Conservation (phyloP, 495 filamentous ascomycete genomes). For the Aspergillus olivimuriae region DNA sequence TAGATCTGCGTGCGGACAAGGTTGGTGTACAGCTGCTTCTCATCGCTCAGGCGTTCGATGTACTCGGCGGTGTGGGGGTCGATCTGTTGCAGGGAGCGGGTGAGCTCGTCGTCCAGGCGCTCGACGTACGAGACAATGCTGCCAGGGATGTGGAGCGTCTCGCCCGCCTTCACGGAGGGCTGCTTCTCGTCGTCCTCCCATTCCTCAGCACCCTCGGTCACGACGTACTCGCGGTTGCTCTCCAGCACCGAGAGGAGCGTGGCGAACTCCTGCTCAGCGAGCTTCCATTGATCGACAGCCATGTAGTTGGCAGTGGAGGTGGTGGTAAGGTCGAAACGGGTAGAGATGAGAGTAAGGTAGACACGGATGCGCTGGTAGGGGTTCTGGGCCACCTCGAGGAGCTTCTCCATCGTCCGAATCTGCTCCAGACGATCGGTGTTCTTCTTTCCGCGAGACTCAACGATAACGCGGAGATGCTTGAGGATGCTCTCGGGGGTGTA, state of each 20-base stretch:
- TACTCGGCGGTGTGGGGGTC: constrained; percentile 99
- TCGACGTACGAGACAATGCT: constrained; percentile 93
- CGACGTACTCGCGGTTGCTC: constrained; percentile 65
- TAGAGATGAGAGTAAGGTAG: constrained; percentile 85
- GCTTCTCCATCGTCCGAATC: constrained; percentile 94
- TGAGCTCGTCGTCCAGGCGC: constrained; percentile 95
- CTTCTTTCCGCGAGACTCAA: constrained; percentile 96
- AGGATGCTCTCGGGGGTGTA: constrained; percentile 97
- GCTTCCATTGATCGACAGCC: constrained; percentile 95
- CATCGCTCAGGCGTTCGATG: constrained; percentile 88
- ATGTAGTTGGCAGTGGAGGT: constrained; percentile 74
- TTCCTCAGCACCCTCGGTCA: constrained; percentile 88
- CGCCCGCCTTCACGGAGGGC: constrained; percentile 60
- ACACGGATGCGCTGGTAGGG: constrained; percentile 95
- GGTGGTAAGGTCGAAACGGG: constrained; percentile 86
- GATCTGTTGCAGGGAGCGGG: constrained; percentile 88
- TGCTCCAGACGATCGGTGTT: constrained; percentile 94
- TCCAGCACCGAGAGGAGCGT: constrained; percentile 75
- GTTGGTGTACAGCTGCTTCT: constrained; percentile 85
- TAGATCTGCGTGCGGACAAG: constrained; percentile 84
- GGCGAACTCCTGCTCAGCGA: constrained; percentile 78
- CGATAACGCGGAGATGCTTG: constrained; percentile 87
- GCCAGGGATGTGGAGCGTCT: constrained; percentile 83
- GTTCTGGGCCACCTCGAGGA: constrained; percentile 76
- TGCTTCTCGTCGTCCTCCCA: constrained; percentile 98